Percentiles rank a stretch among this genome's conserved stretches.
Conservation (phyloP, 805 yeast species). For the Schwanniomyces polymorphus region DNA sequence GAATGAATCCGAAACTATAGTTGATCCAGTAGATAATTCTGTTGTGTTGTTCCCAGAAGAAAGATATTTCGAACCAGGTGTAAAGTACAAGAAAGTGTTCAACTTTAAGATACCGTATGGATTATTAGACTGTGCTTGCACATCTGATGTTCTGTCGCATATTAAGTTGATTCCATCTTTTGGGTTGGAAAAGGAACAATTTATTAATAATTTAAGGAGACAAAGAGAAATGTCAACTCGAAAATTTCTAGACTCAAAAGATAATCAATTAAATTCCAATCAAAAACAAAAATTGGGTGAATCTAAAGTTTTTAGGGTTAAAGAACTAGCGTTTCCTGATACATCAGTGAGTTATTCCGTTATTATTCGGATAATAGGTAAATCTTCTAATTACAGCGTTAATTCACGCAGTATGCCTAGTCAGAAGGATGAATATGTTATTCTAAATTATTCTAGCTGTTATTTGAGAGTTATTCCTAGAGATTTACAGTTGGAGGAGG, state of each 20-base stretch:
- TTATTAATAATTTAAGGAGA: slow-evolving; percentile 18
- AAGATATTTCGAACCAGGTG: slow-evolving; percentile 18
- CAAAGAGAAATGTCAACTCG: slow-evolving; percentile 14
- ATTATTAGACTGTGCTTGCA: slow-evolving; percentile 38
- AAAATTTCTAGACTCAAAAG: not conserved
- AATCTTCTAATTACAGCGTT: slow-evolving; percentile 29
- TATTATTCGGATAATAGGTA: slow-evolving; percentile 36
- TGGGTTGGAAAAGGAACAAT: slow-evolving; percentile 24
- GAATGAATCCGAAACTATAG: slow-evolving; percentile 22
- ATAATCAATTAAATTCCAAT: not conserved
- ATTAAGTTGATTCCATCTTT: slow-evolving; percentile 36
- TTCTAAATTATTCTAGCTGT: slow-evolving; percentile 28
- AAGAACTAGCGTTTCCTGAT: slow-evolving; percentile 28
- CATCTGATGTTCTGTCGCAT: slow-evolving; percentile 30
- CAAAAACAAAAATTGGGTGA: not conserved
- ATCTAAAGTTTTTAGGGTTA: slow-evolving; percentile 10
- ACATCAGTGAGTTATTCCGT: slow-evolving; percentile 32
- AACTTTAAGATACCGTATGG: slow-evolving; percentile 39
- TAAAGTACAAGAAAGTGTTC: slow-evolving; percentile 36
- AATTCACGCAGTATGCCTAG: slow-evolving; percentile 26
- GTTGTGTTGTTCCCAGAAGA: slow-evolving; percentile 14
- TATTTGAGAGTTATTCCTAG: slow-evolving; percentile 28
- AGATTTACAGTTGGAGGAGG: slow-evolving; percentile 10
- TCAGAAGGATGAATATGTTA: slow-evolving; percentile 39
- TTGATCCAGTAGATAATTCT: slow-evolving; percentile 29